phyloP scores from a whole-genome alignment of 768 basidiomycete species.

The Pulveroboletus sp. region DNA sequence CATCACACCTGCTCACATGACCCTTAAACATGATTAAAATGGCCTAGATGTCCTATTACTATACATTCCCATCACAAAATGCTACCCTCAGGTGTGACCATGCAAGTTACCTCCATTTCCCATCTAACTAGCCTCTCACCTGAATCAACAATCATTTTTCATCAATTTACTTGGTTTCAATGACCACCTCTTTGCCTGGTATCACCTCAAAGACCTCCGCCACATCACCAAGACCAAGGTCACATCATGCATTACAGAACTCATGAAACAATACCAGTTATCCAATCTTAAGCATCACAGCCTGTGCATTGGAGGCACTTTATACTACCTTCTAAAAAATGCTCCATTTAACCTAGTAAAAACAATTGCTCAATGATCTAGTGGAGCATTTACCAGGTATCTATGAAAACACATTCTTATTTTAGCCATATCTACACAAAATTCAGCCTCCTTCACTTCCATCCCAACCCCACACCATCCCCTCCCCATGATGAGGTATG shows the following conservation, averaged over 20 bases:
- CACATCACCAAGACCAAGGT: not conserved
- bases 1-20: no score
- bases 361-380: not conserved
- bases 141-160: no score
- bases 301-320: not conserved
- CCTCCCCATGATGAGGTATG: not conserved
- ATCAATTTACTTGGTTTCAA: no score
- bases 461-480: not conserved
- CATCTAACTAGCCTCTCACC: no score
- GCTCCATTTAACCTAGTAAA: not conserved
- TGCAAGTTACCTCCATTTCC: no score
- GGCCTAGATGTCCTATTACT: no score
- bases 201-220: no score
- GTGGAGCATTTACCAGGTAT: not conserved
- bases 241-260: not conserved
- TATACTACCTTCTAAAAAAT: not conserved
- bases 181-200: no score
- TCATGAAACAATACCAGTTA: accelerated
- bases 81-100: no score
- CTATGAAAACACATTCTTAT: not conserved
- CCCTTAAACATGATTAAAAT: no score
- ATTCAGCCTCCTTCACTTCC: not conserved
- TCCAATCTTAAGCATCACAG: not conserved
- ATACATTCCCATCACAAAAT: no score
- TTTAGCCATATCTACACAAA: not conserved